Base-by-base conservation (phyloP, 805 yeast species). In the Wickerhamomyces hampshirensis region DNA sequence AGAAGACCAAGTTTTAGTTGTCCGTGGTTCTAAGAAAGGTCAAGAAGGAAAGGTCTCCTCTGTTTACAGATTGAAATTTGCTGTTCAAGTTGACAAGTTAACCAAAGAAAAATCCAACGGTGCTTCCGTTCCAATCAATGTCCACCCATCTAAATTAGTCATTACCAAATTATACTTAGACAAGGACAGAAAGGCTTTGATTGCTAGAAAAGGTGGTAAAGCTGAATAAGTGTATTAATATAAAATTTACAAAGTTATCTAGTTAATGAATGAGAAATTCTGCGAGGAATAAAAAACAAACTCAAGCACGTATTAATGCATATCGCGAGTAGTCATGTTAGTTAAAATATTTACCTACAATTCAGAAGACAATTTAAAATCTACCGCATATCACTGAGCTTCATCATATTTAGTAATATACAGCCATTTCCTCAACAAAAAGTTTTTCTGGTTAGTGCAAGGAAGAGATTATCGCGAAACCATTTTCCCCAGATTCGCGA, bases 1-100 rank as follows among this genome's bases (percentile, higher is more conserved):
- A 74, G 94, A 89, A 60, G 98, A 93, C 69, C 87, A 84, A 72
- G 95, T 93, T 60, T 71, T 77, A 60, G 93, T 93, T 65, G 91
- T 84, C 69, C 91, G 98, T 76, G 98, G 98, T 67, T 85, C 98
- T 65, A 85, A 86, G 84, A 93, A 93, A 80, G 98, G 98, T 70
- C 88, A 91, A 62, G 98, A 91, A 79, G 98, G 98, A 74, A 86
- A 88, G 75, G 79, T 93, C 69, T 75, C 93, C 57, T 84, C 95
- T 54, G 98, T 91, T 59, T 93, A 93, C 96, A 91, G 98, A 84
- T 84, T 93, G 75, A 93, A 93, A 73, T 93, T 76, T 68, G 80
- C 95, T 60, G 78, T 93, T 58, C 98, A 91, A 75, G 83, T 93
- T 62, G 98, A 89, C 77, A 91, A 91, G 78, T 77, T 93, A 69